phyloP scores from a whole-genome alignment of 768 basidiomycete species.

The Erythrobasidium yunnanense region DNA sequence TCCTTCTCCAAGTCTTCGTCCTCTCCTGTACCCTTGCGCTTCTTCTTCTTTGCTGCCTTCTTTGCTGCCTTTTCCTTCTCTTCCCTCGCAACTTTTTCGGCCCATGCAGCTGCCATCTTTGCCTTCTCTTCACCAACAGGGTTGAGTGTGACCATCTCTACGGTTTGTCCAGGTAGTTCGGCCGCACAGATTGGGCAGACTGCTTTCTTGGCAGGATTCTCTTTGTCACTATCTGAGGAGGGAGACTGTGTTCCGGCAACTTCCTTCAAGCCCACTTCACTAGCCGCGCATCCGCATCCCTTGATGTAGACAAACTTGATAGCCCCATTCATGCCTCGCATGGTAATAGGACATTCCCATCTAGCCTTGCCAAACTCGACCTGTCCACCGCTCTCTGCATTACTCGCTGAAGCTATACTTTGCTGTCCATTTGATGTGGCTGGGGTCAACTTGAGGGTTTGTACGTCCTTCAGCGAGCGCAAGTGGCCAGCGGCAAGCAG shows the following conservation, averaged over 20 bases:
- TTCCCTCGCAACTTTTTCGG: slow-evolving; percentile 25
- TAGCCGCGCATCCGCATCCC: slow-evolving; percentile 82
- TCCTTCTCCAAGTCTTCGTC: slow-evolving; percentile 38
- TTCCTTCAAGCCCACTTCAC: slow-evolving; percentile 67
- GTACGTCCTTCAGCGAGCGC: slow-evolving; percentile 80
- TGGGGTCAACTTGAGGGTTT: slow-evolving; percentile 64
- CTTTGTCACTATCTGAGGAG: slow-evolving; percentile 31
- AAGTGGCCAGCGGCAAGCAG: slow-evolving; percentile 87
- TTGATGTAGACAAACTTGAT: slow-evolving; percentile 76
- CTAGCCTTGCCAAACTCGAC: slow-evolving; percentile 48
- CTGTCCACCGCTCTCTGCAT: slow-evolving; percentile 39
- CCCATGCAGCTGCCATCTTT: slow-evolving; percentile 3
- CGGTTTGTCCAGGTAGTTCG: slow-evolving; percentile 52
- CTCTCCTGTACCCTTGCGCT: slow-evolving; percentile 50
- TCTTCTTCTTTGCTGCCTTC: slow-evolving; percentile 38
- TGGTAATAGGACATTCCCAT: slow-evolving; percentile 81
- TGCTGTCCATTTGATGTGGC: slow-evolving; percentile 36
- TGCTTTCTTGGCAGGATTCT: slow-evolving; percentile 34
- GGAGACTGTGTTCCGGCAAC: slow-evolving; percentile 41
- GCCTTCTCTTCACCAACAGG: slow-evolving; percentile 38
- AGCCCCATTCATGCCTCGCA: slow-evolving; percentile 89
- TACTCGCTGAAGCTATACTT: not conserved
- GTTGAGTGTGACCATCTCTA: slow-evolving; percentile 54
- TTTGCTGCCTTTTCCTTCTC: slow-evolving; percentile 28
- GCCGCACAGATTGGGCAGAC: slow-evolving; percentile 36